A percentile compares a stretch with the other conserved stretches of the same genome.
Evolutionary conservation across 768 basidiomycete genomes (phyloP).

Genomic region (Collybiopsis luxurians): DNA sequence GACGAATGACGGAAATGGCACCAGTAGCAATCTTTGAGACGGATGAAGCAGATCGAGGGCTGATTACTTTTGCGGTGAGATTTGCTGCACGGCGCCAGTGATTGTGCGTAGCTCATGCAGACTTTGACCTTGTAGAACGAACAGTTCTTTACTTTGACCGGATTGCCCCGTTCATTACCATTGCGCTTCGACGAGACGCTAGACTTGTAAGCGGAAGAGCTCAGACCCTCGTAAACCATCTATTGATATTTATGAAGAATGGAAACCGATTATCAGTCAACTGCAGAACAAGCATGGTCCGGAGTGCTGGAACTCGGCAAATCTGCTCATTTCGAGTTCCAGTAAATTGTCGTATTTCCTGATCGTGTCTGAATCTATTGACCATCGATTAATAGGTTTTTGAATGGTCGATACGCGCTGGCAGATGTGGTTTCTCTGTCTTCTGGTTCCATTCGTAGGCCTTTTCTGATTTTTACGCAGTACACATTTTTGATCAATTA

Average conservation of each 20-base stretch:
- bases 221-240: background rate
- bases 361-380: background rate
- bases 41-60: background rate
- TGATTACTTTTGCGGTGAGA: constrained; percentile 5
- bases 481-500: background rate
- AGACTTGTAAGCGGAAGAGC: background rate
- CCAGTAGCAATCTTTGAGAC: constrained; percentile 7
- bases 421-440: background rate
- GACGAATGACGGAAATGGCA: constrained; percentile 4
- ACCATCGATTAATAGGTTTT: background rate
- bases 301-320: background rate
- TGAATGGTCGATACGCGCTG: constrained; percentile 1
- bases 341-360: background rate
- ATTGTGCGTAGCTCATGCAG: too few relatives aligned
- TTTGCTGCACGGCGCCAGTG: too few relatives aligned
- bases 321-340: background rate
- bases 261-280: background rate
- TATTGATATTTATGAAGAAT: background rate
- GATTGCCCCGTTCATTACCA: background rate
- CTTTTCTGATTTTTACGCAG: background rate
- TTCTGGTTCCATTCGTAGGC: background rate
- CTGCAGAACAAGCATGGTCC: background rate
- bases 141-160: background rate
- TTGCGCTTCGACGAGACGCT: background rate
- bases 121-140: constrained; percentile 5